phyloP scores from a whole-genome alignment of 495 filamentous ascomycete species.

The Aspergillus cristatus region DNA sequence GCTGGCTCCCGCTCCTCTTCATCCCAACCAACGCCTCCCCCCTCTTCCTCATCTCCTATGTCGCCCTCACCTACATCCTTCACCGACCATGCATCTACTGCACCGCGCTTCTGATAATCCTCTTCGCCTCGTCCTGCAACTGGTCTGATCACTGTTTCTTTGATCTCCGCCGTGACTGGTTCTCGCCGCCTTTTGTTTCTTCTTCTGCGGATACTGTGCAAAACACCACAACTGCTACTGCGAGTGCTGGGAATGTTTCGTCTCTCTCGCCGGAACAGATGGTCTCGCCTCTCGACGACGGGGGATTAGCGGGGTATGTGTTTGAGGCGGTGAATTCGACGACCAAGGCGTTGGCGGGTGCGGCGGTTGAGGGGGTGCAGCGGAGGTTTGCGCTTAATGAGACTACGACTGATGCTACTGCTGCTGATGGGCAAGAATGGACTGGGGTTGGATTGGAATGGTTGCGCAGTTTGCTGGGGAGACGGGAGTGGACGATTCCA shows the following conservation, averaged over 20 bases:
- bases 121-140: slow-evolving; percentile 83
- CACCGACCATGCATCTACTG: slow-evolving; percentile 88
- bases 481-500: slow-evolving; percentile 71
- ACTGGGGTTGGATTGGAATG: slow-evolving; percentile 76
- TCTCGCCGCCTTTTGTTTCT: slow-evolving; percentile 52
- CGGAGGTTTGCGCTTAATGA: slow-evolving; percentile 30
- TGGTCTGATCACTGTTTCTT: slow-evolving; percentile 89
- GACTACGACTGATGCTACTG: slow-evolving; percentile 4
- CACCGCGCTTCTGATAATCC: slow-evolving; percentile 76
- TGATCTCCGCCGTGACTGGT: slow-evolving; percentile 76
- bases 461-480: slow-evolving; percentile 65
- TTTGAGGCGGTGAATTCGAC: slow-evolving; percentile 59
- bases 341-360: slow-evolving; percentile 53
- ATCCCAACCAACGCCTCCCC: slow-evolving; percentile 64
- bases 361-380: slow-evolving; percentile 55
- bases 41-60: slow-evolving; percentile 83
- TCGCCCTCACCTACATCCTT: slow-evolving; percentile 81
- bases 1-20: slow-evolving; percentile 37
- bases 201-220: slow-evolving; percentile 1
- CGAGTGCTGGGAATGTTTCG: slow-evolving; percentile 1
- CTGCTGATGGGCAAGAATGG: slow-evolving; percentile 44
- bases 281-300: slow-evolving; percentile 8
- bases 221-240: too few species aligned
- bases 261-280: slow-evolving; percentile 15
- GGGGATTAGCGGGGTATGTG: slow-evolving; percentile 40